These are phyloP conservation scores for Chimonanthus praecox DNA, from an alignment of 164 flowering plant species.

Conservation along the genomic window DNA sequence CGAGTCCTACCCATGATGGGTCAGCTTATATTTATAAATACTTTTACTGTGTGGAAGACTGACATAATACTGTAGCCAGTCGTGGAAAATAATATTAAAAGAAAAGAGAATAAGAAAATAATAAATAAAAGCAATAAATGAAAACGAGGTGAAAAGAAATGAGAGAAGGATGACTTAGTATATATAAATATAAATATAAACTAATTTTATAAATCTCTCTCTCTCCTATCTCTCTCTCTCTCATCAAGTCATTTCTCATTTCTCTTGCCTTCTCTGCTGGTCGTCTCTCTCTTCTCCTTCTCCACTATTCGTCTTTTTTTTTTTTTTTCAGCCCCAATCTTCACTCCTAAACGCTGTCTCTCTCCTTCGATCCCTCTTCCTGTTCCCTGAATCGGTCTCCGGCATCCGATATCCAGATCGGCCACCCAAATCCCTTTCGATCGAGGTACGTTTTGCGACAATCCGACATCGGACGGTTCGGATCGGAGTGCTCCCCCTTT, in stretches of 20 bases:
- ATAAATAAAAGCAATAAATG: too few relatives aligned
- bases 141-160: background rate
- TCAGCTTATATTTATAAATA: too few relatives aligned
- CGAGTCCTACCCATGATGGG: too few relatives aligned
- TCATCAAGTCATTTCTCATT: too few relatives aligned
- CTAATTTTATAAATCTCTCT: too few relatives aligned
- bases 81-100: too few relatives aligned
- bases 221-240: too few relatives aligned
- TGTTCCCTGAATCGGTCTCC: background rate
- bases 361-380: too few relatives aligned
- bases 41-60: too few relatives aligned
- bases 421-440: slow-evolving; percentile 6
- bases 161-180: background rate
- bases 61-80: too few relatives aligned
- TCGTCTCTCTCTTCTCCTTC: background rate
- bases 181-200: too few relatives aligned
- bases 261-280: background rate
- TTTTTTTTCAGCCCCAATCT: background rate
- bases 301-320: background rate
- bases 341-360: background rate
- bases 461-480: slow-evolving; percentile 3
- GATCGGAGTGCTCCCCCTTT: slow-evolving; percentile 6
- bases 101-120: too few relatives aligned
- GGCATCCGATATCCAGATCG: background rate
- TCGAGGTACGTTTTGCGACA: slow-evolving; percentile 17